Conservation (phyloP, 148 eudicot genomes). For the Nyssa sinensis region DNA sequence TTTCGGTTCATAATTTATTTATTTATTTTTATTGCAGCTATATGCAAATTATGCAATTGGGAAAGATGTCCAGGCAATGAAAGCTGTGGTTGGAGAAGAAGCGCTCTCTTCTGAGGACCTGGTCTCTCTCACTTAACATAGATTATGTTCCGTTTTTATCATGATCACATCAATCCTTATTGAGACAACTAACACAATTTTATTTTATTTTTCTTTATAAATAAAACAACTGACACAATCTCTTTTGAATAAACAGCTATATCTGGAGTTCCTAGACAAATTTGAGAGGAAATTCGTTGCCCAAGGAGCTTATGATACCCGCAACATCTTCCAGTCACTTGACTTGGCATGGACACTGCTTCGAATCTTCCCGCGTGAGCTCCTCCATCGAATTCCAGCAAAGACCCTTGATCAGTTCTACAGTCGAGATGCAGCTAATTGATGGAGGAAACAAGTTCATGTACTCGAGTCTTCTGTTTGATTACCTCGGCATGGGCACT, state of each 20-base stretch:
- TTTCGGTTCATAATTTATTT: not conserved
- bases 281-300: constrained; percentile 95
- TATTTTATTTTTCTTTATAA: not conserved
- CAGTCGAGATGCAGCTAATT: constrained; percentile 82
- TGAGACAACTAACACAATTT: not conserved
- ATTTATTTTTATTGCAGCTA: constrained; percentile 41
- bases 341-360: constrained; percentile 98
- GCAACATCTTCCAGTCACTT: constrained; percentile 93
- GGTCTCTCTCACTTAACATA: constrained; percentile 38
- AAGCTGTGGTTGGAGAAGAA: constrained; percentile 99
- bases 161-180: not conserved
- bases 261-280: constrained; percentile 91
- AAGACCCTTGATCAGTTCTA: constrained; percentile 90
- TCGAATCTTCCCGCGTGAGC: constrained; percentile 95
- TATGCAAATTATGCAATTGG: constrained; percentile 99
- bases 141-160: not conserved
- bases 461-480: constrained; percentile 3
- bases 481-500: constrained; percentile 8
- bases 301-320: constrained; percentile 98
- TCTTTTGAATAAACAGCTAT: too few species aligned
- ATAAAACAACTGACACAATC: too few species aligned
- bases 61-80: constrained; percentile 99
- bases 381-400: constrained; percentile 99
- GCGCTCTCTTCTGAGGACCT: constrained; percentile 98
- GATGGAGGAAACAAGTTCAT: constrained; percentile 18